phyloP scores from a whole-genome alignment of 73 alveolate species.

The Stentor coeruleus region DNA sequence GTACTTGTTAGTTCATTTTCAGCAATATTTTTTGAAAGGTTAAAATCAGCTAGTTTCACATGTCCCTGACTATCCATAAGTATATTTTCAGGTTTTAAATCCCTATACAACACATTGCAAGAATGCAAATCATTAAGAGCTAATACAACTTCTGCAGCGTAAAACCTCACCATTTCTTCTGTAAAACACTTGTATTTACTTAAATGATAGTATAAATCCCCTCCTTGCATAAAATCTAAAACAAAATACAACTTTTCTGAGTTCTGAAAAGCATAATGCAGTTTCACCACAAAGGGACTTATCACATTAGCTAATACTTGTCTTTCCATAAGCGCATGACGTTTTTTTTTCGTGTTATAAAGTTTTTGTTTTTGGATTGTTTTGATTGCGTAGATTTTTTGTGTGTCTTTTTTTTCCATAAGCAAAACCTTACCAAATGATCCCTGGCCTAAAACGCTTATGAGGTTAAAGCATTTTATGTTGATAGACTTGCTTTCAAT shows the following conservation, averaged over 20 bases:
- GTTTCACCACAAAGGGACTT: slow-evolving; percentile 68
- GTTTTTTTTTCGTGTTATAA: slow-evolving; percentile 56
- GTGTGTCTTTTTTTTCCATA: slow-evolving; percentile 66
- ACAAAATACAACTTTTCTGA: slow-evolving; percentile 75
- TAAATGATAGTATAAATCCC: slow-evolving; percentile 71
- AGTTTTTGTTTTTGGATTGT: slow-evolving; percentile 61
- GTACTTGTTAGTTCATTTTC: neutral
- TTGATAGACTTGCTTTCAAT: no score
- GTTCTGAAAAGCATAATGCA: slow-evolving; percentile 74
- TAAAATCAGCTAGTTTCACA: slow-evolving; percentile 74
- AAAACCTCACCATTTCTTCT: slow-evolving; percentile 63
- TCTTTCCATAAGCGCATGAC: slow-evolving; percentile 75
- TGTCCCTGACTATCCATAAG: slow-evolving; percentile 77
- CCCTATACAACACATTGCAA: slow-evolving; percentile 67
- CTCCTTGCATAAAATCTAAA: slow-evolving; percentile 83
- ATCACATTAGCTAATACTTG: slow-evolving; percentile 59
- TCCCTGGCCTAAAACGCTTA: no score
- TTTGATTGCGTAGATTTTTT: slow-evolving; percentile 87
- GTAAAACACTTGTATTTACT: slow-evolving; percentile 57
- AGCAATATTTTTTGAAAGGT: slow-evolving; percentile 59
- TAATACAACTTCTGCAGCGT: slow-evolving; percentile 68
- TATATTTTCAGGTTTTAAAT: slow-evolving; percentile 80
- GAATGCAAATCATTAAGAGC: slow-evolving; percentile 71
- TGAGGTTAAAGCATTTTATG: no score
- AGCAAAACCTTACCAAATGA: slow-evolving; percentile 88